Evolutionary conservation across 2,329 filamentous ascomycete genomes (phyloP).

Genomic region (Cadophora gregata): DNA sequence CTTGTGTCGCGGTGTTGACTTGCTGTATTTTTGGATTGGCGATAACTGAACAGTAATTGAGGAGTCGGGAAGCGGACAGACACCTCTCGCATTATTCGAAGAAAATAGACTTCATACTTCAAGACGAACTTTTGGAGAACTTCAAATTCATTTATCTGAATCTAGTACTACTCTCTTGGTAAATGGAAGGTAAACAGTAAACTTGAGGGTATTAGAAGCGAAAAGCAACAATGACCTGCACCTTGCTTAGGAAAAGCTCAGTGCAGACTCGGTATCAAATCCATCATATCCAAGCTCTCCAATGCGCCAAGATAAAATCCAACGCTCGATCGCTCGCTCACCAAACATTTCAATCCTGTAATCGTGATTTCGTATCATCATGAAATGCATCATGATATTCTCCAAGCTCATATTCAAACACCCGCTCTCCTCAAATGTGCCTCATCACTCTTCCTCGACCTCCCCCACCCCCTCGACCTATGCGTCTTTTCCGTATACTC

Average conservation of each 20-base stretch:
- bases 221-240: conserved; percentile 6
- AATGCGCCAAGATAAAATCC: conserved; percentile 1
- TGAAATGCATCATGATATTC: not conserved
- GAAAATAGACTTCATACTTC: too few relatives aligned
- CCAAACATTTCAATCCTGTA: not conserved
- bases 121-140: too few relatives aligned
- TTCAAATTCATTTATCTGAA: not conserved
- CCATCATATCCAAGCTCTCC: not conserved
- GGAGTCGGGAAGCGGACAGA: too few relatives aligned
- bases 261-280: conserved; percentile 9
- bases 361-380: conserved; percentile 1
- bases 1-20: too few relatives aligned
- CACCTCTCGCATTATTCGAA: too few relatives aligned
- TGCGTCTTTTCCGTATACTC: conserved; percentile 40
- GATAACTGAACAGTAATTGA: too few relatives aligned
- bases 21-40: too few relatives aligned
- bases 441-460: conserved; percentile 34
- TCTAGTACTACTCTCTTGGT: not conserved
- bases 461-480: conserved; percentile 13
- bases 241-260: not conserved
- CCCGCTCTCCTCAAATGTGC: conserved; percentile 33
- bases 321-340: not conserved
- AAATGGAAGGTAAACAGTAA: not conserved
- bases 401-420: conserved; percentile 23
- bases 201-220: not conserved